Conservation (phyloP, 2,329 filamentous ascomycete species). For the Triangularia setosa region DNA sequence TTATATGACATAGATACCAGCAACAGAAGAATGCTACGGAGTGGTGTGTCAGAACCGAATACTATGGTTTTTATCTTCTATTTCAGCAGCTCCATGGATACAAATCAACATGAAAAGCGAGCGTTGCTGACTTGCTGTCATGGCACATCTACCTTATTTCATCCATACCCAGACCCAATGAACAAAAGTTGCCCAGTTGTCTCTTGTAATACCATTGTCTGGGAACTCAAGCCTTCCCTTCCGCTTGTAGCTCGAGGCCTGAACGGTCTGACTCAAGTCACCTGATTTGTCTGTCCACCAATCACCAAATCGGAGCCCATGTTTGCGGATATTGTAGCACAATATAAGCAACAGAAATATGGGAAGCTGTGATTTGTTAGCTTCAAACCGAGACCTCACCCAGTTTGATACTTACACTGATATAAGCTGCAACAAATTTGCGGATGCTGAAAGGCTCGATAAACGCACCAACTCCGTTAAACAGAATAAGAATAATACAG, state of each 20-base stretch:
- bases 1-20: too few relatives aligned
- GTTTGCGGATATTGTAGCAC: conserved; percentile 36
- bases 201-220: conserved; percentile 32
- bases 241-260: conserved; percentile 31
- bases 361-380: conserved; percentile 28
- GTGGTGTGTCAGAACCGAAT: too few relatives aligned
- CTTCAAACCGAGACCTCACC: neutral
- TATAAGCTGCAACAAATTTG: conserved; percentile 38
- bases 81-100: neutral
- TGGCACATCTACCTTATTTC: conserved; percentile 25
- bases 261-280: conserved; percentile 36
- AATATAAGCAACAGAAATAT: conserved; percentile 36
- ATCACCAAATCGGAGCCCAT: conserved; percentile 31
- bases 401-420: conserved; percentile 32
- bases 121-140: neutral
- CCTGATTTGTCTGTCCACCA: conserved; percentile 37
- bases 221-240: conserved; percentile 37
- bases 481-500: conserved; percentile 33
- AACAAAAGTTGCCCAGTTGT: conserved; percentile 30
- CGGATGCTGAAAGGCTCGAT: conserved; percentile 34
- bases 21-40: too few relatives aligned
- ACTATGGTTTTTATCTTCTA: too few relatives aligned
- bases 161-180: conserved; percentile 38
- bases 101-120: neutral
- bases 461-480: conserved; percentile 35